A percentile compares a stretch with the other conserved stretches of the same genome.
Conservation (phyloP, 768 basidiomycete species). For the Russula olivacea region DNA sequence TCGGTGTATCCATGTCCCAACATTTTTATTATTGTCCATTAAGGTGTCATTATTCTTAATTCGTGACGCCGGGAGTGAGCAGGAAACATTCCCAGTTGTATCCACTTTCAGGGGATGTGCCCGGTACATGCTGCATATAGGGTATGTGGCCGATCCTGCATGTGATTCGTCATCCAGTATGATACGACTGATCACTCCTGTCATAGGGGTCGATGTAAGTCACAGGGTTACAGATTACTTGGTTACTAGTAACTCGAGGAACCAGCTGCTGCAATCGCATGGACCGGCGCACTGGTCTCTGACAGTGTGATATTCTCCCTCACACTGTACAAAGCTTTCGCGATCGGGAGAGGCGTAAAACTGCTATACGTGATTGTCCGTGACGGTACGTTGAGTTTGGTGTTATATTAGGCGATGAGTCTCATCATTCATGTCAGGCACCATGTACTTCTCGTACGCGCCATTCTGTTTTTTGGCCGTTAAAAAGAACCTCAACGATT, state of each 20-base stretch:
- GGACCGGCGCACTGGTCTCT: conserved; percentile 5
- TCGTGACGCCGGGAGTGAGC: background rate
- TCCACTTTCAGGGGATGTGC: conserved; percentile 5
- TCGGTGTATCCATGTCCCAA: background rate
- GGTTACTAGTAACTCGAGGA: background rate
- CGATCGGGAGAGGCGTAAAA: conserved; percentile 8
- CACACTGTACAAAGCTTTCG: conserved; percentile 13
- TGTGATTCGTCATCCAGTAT: background rate
- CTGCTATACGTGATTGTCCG: conserved; percentile 15
- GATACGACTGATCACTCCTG: background rate
- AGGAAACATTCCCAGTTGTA: background rate
- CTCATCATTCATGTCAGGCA: background rate
- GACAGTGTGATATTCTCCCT: conserved; percentile 14
- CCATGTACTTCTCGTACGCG: conserved; percentile 19
- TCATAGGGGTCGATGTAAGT: conserved; percentile 10
- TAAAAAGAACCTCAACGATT: background rate
- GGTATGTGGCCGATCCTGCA: background rate
- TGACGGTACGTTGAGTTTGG: conserved; percentile 5
- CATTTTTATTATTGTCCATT: background rate
- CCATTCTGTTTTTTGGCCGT: background rate
- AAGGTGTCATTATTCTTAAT: background rate
- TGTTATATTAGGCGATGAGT: background rate
- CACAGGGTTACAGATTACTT: background rate
- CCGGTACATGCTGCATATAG: background rate
- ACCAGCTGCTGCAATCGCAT: conserved; percentile 8